These are phyloP conservation scores for Carex kokanica DNA, from an alignment of 176 grass and related monocot genomes.

Conservation along the genomic window DNA sequence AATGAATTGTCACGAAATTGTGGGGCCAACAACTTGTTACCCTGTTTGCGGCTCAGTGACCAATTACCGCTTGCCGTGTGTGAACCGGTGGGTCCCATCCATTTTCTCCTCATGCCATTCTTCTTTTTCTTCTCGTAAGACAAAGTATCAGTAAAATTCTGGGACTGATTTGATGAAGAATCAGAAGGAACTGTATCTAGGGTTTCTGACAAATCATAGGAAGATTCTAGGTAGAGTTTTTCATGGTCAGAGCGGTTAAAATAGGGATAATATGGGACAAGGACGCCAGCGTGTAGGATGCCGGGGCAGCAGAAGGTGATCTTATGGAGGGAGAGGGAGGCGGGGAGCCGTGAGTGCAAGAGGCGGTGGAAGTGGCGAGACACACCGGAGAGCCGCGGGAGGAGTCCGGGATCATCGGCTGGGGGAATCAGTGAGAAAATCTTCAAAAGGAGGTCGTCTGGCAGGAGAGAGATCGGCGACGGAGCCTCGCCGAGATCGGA, in stretches of 20 bases:
- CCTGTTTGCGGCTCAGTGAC: conserved; percentile 72
- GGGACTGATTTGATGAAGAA: conserved; percentile 2
- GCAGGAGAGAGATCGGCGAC: conserved; percentile 16
- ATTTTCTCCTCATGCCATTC: background rate
- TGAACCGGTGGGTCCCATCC: conserved; percentile 43
- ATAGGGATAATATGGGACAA: conserved; percentile 37
- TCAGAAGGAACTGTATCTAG: background rate
- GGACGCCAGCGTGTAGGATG: conserved; percentile 57
- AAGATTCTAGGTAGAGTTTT: conserved; percentile 56
- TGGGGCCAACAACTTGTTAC: conserved; percentile 53
- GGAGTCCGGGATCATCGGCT: conserved; percentile 62
- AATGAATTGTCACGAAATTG: too few relatives aligned
- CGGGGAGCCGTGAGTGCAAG: conserved; percentile 45
- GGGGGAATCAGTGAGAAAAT: conserved; percentile 56
- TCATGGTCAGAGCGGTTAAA: too few relatives aligned
- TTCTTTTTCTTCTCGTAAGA: conserved; percentile 27
- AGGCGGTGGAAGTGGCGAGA: conserved; percentile 54
- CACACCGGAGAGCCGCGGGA: conserved; percentile 59
- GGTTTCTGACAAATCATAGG: conserved; percentile 67
- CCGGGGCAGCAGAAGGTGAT: conserved; percentile 88
- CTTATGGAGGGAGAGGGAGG: conserved; percentile 63
- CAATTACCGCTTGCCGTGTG: conserved; percentile 66
- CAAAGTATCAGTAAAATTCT: background rate
- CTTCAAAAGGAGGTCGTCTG: conserved; percentile 74
- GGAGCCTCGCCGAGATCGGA: background rate